These are phyloP conservation scores for Wallacemonas sp. DNA, from an alignment of 208 protist species.

Conservation along the genomic window DNA sequence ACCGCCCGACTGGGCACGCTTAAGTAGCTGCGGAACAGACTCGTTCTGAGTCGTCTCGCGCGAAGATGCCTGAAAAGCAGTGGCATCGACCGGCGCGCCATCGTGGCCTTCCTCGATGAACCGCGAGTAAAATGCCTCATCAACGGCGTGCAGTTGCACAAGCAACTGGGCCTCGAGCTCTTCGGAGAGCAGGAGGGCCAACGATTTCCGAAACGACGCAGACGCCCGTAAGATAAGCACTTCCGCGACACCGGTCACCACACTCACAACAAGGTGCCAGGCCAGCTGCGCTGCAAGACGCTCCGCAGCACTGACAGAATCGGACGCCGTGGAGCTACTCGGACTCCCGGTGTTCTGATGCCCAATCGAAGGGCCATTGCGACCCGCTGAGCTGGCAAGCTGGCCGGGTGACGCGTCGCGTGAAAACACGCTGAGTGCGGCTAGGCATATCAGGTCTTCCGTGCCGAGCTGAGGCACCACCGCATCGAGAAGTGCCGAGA, in stretches of 20 bases:
- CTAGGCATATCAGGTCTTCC: not conserved
- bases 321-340: too few relatives aligned
- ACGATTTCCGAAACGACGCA: not conserved
- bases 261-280: slow-evolving; percentile 16
- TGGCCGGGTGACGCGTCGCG: not conserved
- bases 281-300: slow-evolving; percentile 14
- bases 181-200: slow-evolving; percentile 17
- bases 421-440: not conserved
- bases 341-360: too few relatives aligned
- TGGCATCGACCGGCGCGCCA: too few relatives aligned
- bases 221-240: slow-evolving; percentile 11
- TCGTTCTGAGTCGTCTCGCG: not conserved
- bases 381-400: too few relatives aligned
- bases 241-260: slow-evolving; percentile 12
- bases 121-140: slow-evolving; percentile 55
- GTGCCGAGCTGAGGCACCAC: not conserved
- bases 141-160: slow-evolving; percentile 30
- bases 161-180: slow-evolving; percentile 22
- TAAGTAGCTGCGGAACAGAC: not conserved
- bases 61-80: too few relatives aligned
- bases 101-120: slow-evolving; percentile 20
- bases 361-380: too few relatives aligned
- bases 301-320: slow-evolving; percentile 3
- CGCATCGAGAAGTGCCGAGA: not conserved
- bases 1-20: not conserved